These are phyloP conservation scores for Stephania yunnanensis DNA, from an alignment of 164 flowering plant genomes.

Conservation along the genomic window DNA sequence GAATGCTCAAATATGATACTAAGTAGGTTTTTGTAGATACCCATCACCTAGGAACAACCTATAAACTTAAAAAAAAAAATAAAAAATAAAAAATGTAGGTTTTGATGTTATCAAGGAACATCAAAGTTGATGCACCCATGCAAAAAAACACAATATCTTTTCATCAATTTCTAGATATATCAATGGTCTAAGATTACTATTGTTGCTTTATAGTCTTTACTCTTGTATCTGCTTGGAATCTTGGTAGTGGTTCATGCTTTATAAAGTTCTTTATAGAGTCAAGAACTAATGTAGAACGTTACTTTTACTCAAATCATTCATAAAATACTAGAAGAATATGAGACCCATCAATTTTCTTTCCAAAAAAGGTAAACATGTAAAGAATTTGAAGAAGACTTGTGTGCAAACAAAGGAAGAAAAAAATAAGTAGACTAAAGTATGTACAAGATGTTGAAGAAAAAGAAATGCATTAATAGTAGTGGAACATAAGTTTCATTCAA, in stretches of 20 bases:
- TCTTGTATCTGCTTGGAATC: background rate
- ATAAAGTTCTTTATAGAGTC: no score
- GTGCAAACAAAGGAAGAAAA: no score
- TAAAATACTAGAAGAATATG: background rate
- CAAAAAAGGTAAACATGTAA: no score
- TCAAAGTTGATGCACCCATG: background rate
- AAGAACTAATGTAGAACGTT: no score
- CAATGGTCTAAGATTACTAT: background rate
- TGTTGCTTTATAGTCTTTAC: background rate
- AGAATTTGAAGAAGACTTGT: background rate
- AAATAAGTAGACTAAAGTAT: no score
- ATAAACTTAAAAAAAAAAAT: background rate
- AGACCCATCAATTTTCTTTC: background rate
- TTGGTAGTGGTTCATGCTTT: background rate
- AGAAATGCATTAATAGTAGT: no score
- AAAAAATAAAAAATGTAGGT: background rate
- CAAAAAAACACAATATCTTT: background rate
- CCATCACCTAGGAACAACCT: slow-evolving; percentile 3
- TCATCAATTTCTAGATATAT: background rate
- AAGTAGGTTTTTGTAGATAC: background rate
- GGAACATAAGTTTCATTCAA: no score
- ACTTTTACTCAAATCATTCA: background rate
- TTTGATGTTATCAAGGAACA: background rate
- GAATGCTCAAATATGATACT: background rate
- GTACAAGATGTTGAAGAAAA: no score